phyloP scores from a whole-genome alignment of 306 rosid genomes.

The Vigna unguiculata region DNA sequence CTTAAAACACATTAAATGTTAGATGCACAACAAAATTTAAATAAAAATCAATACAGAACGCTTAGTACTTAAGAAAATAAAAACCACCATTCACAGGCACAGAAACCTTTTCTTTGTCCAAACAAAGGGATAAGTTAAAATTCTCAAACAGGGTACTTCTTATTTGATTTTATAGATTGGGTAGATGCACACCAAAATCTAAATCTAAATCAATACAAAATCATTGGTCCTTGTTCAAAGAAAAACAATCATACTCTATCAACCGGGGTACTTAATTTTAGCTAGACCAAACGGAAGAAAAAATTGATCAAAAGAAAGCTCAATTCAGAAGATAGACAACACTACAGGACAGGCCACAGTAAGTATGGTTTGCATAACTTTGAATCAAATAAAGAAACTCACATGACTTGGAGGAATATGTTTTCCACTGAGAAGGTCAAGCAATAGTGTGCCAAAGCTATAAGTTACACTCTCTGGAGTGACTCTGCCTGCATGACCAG shows the following conservation, averaged over 20 bases:
- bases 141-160: constrained; percentile 11
- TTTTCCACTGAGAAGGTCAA: constrained; percentile 97
- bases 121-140: constrained; percentile 6
- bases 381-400: constrained; percentile 52
- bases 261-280: constrained; percentile 21
- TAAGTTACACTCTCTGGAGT: constrained; percentile 92
- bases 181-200: constrained; percentile 33
- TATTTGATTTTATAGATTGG: constrained; percentile 1
- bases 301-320: constrained; percentile 4
- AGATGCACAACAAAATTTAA: constrained; percentile 40
- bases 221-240: background rate
- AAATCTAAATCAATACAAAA: constrained; percentile 32
- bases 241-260: constrained; percentile 23
- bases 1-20: constrained; percentile 12
- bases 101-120: background rate
- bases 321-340: constrained; percentile 1
- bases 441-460: constrained; percentile 95
- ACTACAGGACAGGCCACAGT: background rate
- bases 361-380: background rate
- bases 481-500: constrained; percentile 77
- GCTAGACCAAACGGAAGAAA: constrained; percentile 17
- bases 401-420: constrained; percentile 99
- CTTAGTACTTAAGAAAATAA: constrained; percentile 8
- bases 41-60: constrained; percentile 32
- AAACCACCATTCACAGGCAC: constrained; percentile 20